Evolutionary conservation across 306 rosid species (phyloP), one percentile per base, ranked within the genome.

Genomic region (Trichosanthes truncata): DNA sequence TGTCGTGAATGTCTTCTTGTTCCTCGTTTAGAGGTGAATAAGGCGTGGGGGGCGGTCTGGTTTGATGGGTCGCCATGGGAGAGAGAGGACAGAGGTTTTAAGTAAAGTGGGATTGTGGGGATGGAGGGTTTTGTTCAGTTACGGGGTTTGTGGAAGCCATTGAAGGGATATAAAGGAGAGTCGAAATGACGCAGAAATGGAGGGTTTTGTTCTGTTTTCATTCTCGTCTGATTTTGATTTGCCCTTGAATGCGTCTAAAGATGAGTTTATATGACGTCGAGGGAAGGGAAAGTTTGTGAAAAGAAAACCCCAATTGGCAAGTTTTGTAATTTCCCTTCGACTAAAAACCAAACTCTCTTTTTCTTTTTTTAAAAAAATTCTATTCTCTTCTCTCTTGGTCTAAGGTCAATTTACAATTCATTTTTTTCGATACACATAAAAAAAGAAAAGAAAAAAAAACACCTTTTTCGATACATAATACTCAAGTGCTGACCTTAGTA

Each of bases 61-160:
- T 82, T 75, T 86, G 85, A 3, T 53, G 49, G 72, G 66, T n/a
- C 8, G 87, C 82, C 92, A 91, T 87, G 26, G 1, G 29, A 17
- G n/a, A n/a, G 38, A 23, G 35, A 36, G 74, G 38, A 71, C 63
- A 33, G 57, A 72, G 25, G 76, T 51, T 33, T 9, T 25, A 31
- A 72, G 78, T 13, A 5, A 67, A 56, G 9, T 49, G 53, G 61
- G 55, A 13, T 49, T 63, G 0, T 41, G 81, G 18, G 57, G 35
- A 9, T 6, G 79, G 67, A 43, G 78, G 13, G 18, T 23, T 45
- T 9, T 61, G 18, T 61, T 38, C 9, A 10, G 33, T 10, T 67
- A 67, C 40, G 52, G 31, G 75, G n/a, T 21, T 72, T 55, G 65
- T 4, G 13, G 78, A 48, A 76, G 76, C 36, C 67, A 23, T 73